Evolutionary conservation across 73 alveolate genomes (phyloP).

Genomic region (Paramecium pentaurelia): DNA sequence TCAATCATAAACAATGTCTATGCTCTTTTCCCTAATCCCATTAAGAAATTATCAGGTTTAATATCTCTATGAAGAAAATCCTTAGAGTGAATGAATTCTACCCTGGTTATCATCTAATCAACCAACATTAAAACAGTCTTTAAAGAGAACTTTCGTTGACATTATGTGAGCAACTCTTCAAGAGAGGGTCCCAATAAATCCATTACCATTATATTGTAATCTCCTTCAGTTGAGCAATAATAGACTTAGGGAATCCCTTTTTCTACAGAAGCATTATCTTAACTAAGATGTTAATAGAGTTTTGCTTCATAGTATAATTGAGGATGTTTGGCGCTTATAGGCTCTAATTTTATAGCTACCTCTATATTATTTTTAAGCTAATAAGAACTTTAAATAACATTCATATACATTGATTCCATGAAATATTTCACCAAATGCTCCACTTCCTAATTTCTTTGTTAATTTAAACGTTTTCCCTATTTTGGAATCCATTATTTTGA

Average conservation of each 20-base stretch:
- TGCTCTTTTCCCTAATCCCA: slow-evolving; percentile 87
- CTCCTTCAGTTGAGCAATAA: slow-evolving; percentile 72
- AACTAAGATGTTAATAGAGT: slow-evolving; percentile 38
- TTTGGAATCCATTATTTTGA: slow-evolving; percentile 30
- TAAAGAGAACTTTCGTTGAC: slow-evolving; percentile 75
- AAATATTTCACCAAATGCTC: slow-evolving; percentile 80
- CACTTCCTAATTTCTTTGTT: slow-evolving; percentile 73
- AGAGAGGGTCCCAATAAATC: slow-evolving; percentile 85
- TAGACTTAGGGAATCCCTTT: slow-evolving; percentile 58
- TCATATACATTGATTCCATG: slow-evolving; percentile 57
- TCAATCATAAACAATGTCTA: slow-evolving; percentile 85
- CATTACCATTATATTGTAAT: slow-evolving; percentile 84
- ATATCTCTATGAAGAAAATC: slow-evolving; percentile 90
- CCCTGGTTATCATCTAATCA: slow-evolving; percentile 80
- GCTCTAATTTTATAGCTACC: slow-evolving; percentile 49
- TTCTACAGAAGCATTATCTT: slow-evolving; percentile 50
- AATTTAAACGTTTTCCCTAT: slow-evolving; percentile 63
- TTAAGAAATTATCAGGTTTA: slow-evolving; percentile 91
- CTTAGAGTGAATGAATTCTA: slow-evolving; percentile 84
- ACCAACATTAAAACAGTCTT: slow-evolving; percentile 83
- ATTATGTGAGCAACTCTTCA: slow-evolving; percentile 75
- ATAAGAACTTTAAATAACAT: not conserved
- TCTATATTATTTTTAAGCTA: slow-evolving; percentile 41
- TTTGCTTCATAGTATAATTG: slow-evolving; percentile 33
- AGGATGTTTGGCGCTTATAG: slow-evolving; percentile 28